These are phyloP conservation scores for Cyamopsis tetragonoloba DNA, from an alignment of 306 rosid species.

Conservation along the genomic window DNA sequence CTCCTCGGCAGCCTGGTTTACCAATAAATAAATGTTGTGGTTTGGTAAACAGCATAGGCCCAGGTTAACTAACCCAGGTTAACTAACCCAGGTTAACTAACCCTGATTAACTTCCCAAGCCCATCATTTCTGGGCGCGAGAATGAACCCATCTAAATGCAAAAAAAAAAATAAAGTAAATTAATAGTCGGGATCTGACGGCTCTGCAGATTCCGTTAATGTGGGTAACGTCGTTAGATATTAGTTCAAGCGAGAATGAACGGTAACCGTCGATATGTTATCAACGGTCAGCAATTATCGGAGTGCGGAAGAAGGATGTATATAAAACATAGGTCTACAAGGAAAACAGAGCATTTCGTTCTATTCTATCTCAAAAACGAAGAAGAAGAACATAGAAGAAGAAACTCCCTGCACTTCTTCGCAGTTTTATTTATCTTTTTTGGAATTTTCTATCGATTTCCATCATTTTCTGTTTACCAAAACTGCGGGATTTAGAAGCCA, in stretches of 20 bases:
- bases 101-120: conserved; percentile 22
- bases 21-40: background rate
- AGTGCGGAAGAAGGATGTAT: conserved; percentile 40
- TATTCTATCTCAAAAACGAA: conserved; percentile 33
- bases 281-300: conserved; percentile 33
- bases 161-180: background rate
- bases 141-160: background rate
- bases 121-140: conserved; percentile 27
- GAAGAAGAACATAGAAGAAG: conserved; percentile 20
- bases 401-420: conserved; percentile 31
- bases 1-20: too few species aligned
- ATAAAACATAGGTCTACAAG: conserved; percentile 40
- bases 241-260: conserved; percentile 10
- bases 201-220: conserved; percentile 44
- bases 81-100: conserved; percentile 29
- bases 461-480: conserved; percentile 13
- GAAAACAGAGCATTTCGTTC: conserved; percentile 53
- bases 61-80: conserved; percentile 34
- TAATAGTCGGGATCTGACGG: conserved; percentile 30
- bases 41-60: conserved; percentile 2
- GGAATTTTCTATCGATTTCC: conserved; percentile 1
- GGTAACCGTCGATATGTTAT: conserved; percentile 44
- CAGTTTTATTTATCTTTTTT: conserved; percentile 6
- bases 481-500: conserved; percentile 11
- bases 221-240: conserved; percentile 21